Evolutionary conservation across 2,329 filamentous ascomycete species (phyloP).

Genomic region (Fusarium equiseti): DNA sequence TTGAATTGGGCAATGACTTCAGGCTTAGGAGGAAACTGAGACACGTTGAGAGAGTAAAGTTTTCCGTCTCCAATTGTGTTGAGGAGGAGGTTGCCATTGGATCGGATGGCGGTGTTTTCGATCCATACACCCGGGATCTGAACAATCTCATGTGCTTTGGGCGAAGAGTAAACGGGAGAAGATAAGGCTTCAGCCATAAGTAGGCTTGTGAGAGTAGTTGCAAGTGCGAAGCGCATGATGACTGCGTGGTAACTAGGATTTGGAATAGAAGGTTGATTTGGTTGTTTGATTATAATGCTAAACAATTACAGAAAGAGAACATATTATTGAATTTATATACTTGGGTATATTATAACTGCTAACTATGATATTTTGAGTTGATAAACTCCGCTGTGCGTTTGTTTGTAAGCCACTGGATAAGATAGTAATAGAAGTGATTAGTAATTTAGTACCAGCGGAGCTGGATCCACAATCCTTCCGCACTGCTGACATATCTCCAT

Average conservation of each 20-base stretch:
- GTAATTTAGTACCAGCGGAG: neutral
- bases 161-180: neutral
- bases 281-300: neutral
- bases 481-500: neutral
- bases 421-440: neutral
- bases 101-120: slow-evolving; percentile 10
- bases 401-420: neutral
- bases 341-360: neutral
- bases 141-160: neutral
- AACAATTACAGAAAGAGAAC: neutral
- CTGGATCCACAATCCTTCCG: neutral
- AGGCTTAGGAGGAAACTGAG: neutral
- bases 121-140: slow-evolving; percentile 5
- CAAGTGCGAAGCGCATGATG: neutral
- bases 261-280: neutral
- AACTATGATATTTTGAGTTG: neutral
- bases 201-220: neutral
- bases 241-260: neutral
- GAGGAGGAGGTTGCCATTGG: slow-evolving; percentile 18
- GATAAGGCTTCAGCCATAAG: neutral
- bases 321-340: accelerated
- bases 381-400: neutral
- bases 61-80: neutral
- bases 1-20: neutral
- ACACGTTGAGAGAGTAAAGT: neutral